These are phyloP conservation scores for Huntiella abstrusa DNA, from an alignment of 2,329 filamentous ascomycete genomes.

Conservation along the genomic window DNA sequence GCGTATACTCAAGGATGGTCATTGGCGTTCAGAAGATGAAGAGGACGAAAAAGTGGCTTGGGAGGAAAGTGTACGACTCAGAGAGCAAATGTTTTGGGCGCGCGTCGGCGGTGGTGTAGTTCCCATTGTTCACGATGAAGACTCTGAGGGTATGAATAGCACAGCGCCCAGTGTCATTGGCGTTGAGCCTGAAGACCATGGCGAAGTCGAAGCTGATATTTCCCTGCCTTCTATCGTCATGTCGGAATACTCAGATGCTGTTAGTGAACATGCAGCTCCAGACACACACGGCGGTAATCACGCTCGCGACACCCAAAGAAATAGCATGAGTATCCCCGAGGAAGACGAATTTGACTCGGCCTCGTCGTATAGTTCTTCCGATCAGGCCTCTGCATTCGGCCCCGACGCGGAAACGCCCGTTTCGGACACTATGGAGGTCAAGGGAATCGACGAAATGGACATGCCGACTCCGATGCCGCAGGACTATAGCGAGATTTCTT, in stretches of 20 bases:
- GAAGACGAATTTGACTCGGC: not conserved
- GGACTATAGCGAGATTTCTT: constrained; percentile 9
- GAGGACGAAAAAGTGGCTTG: constrained; percentile 77
- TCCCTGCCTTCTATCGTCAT: constrained; percentile 5
- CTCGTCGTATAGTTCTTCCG: constrained; percentile 3
- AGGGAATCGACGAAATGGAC: not conserved
- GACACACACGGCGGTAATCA: not conserved
- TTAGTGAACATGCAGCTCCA: not conserved
- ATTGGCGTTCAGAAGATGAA: constrained; percentile 67
- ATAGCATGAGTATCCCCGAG: not conserved
- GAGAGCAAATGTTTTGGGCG: constrained; percentile 96
- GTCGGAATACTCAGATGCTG: constrained; percentile 2
- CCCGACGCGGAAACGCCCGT: constrained; percentile 7
- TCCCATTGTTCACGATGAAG: constrained; percentile 28
- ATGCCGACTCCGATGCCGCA: constrained; percentile 5
- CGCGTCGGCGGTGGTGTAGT: constrained; percentile 81
- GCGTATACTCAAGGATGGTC: constrained; percentile 77
- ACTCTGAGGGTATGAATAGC: constrained; percentile 14
- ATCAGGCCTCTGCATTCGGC: constrained; percentile 4
- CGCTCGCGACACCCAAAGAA: not conserved
- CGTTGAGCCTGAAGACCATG: not conserved
- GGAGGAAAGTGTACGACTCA: constrained; percentile 79
- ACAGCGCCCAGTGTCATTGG: constrained; percentile 17
- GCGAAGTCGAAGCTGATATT: constrained; percentile 13
- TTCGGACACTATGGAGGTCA: constrained; percentile 2